Conservation (phyloP, 73 alveolate species). For the Stentor coeruleus region DNA sequence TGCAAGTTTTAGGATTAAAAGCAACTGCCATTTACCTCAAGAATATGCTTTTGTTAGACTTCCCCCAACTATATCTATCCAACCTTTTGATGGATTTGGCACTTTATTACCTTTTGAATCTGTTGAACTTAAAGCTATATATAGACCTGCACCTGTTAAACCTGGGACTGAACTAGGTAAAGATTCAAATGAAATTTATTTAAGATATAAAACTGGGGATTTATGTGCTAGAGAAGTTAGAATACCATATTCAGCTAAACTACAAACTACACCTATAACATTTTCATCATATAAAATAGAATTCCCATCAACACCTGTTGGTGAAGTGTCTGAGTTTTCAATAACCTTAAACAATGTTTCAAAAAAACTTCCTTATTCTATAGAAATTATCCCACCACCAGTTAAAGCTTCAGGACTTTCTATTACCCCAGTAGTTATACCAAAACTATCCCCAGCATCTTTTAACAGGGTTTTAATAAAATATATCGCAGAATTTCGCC, state of each 20-base stretch:
- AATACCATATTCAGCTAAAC: conserved; percentile 64
- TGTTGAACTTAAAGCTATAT: conserved; percentile 63
- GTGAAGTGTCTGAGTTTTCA: conserved; percentile 61
- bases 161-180: conserved; percentile 51
- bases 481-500: conserved; percentile 43
- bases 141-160: conserved; percentile 60
- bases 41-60: conserved; percentile 85
- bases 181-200: conserved; percentile 61
- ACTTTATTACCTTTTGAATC: conserved; percentile 77
- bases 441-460: conserved; percentile 35
- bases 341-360: conserved; percentile 58
- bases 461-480: conserved; percentile 36
- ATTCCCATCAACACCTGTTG: conserved; percentile 68
- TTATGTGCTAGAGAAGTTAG: conserved; percentile 80
- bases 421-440: conserved; percentile 76
- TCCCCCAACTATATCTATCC: conserved; percentile 85
- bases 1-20: conserved; percentile 75
- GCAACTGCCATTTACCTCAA: conserved; percentile 83
- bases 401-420: conserved; percentile 60
- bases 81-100: conserved; percentile 85
- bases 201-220: conserved; percentile 70
- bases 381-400: conserved; percentile 73
- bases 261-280: conserved; percentile 66
- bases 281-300: conserved; percentile 61
- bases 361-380: conserved; percentile 42